Evolutionary conservation across 306 rosid species (phyloP).

Genomic region (Medicago arabica): DNA sequence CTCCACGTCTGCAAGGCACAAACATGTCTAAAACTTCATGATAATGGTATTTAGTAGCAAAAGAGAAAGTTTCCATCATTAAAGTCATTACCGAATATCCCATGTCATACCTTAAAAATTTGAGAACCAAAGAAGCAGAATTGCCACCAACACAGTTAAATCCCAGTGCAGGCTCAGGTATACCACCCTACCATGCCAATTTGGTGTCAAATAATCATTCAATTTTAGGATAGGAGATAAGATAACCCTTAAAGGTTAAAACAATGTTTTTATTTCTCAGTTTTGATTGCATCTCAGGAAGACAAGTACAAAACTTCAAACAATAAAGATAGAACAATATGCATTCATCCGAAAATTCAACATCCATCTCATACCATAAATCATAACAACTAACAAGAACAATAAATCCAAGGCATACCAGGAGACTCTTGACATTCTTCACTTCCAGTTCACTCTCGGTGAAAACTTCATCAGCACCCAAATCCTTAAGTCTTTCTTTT

Average conservation of each 20-base stretch:
- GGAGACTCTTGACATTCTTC: conserved; percentile 85
- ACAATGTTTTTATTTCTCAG: background rate
- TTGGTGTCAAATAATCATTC: conserved; percentile 38
- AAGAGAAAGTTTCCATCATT: conserved; percentile 12
- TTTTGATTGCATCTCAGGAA: background rate
- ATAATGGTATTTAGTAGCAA: conserved; percentile 18
- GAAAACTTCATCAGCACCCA: conserved; percentile 89
- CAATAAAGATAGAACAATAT: conserved; percentile 7
- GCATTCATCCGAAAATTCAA: conserved; percentile 33
- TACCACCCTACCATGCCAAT: conserved; percentile 56
- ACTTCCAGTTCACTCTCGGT: conserved; percentile 81
- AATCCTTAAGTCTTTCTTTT: conserved; percentile 70
- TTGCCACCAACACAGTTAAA: conserved; percentile 95
- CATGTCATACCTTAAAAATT: conserved; percentile 75
- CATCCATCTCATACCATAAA: background rate
- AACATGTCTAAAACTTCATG: conserved; percentile 18
- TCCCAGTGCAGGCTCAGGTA: conserved; percentile 86
- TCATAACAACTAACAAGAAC: conserved; percentile 23
- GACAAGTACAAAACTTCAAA: conserved; percentile 12
- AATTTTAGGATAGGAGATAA: conserved; percentile 22
- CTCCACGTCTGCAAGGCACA: conserved; percentile 65
- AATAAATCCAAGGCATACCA: conserved; percentile 61
- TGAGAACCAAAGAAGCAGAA: conserved; percentile 88
- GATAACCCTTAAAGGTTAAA: conserved; percentile 9
- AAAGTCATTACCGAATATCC: conserved; percentile 18